Conservation (phyloP, 1,139 yeast genomes). For the Pichia norvegensis region DNA sequence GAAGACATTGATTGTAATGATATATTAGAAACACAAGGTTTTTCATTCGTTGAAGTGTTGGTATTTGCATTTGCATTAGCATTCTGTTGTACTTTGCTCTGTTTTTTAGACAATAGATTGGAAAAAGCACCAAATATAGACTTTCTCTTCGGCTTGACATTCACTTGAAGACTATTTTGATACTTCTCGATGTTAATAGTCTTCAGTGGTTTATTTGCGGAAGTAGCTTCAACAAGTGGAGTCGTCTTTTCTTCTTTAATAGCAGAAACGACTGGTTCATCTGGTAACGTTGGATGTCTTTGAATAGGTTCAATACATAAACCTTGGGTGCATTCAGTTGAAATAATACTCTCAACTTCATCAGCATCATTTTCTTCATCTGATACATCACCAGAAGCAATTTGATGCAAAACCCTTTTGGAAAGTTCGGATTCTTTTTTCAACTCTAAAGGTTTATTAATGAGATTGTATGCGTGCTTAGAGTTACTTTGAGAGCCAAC, state of each 20-base stretch:
- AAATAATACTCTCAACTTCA: neutral
- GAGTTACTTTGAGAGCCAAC: neutral
- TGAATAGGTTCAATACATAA: neutral
- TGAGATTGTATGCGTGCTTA: neutral
- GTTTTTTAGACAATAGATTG: conserved; percentile 4
- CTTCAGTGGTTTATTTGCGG: neutral
- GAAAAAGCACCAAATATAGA: conserved; percentile 10
- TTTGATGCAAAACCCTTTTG: neutral
- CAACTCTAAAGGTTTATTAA: neutral
- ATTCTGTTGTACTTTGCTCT: neutral
- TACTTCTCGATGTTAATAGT: conserved; percentile 5
- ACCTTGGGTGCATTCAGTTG: neutral
- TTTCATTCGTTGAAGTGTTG: neutral
- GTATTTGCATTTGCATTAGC: neutral
- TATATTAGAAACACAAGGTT: conserved; percentile 2
- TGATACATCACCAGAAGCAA: conserved; percentile 3
- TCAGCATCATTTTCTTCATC: neutral
- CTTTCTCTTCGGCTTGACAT: conserved; percentile 1
- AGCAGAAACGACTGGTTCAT: neutral
- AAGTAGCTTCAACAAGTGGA: neutral
- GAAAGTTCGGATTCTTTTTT: neutral
- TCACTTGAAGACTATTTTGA: conserved; percentile 6
- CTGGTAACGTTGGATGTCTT: neutral
- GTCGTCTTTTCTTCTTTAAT: neutral
- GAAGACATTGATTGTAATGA: conserved; percentile 7